These are phyloP conservation scores for Gremmenia infestans DNA, from an alignment of 2,329 filamentous ascomycete species.

Conservation along the genomic window DNA sequence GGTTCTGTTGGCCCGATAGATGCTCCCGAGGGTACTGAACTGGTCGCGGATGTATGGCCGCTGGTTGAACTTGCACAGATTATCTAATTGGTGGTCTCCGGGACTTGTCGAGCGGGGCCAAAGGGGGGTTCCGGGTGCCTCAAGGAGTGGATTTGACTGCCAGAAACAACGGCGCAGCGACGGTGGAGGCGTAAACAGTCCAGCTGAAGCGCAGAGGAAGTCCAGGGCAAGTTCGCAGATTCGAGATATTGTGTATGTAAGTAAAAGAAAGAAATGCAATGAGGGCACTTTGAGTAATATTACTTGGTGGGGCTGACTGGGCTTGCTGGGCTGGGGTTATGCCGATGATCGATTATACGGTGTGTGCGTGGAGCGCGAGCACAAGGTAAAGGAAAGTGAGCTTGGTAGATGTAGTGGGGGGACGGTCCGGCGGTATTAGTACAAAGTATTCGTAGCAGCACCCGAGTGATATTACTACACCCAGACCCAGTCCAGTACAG, in stretches of 20 bases:
- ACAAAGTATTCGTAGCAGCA: neutral
- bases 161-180: neutral
- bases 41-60: neutral
- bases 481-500: too few species aligned
- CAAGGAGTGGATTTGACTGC: neutral
- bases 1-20: neutral
- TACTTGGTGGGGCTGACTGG: too few species aligned
- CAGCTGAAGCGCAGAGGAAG: neutral
- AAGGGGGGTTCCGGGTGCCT: neutral
- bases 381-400: neutral
- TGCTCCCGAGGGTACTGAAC: neutral
- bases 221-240: too few species aligned
- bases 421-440: conserved; percentile 14
- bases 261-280: too few species aligned
- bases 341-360: too few species aligned
- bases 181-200: neutral
- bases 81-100: neutral
- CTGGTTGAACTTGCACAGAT: neutral
- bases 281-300: too few species aligned
- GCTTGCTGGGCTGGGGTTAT: too few species aligned
- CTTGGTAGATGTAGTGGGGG: conserved; percentile 11
- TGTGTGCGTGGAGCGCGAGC: too few species aligned
- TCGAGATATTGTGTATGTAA: too few species aligned
- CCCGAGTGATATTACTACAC: neutral
- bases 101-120: neutral